Base-by-base conservation (phyloP, 176 grass and related monocot genomes). In the Triticum turgidum region DNA sequence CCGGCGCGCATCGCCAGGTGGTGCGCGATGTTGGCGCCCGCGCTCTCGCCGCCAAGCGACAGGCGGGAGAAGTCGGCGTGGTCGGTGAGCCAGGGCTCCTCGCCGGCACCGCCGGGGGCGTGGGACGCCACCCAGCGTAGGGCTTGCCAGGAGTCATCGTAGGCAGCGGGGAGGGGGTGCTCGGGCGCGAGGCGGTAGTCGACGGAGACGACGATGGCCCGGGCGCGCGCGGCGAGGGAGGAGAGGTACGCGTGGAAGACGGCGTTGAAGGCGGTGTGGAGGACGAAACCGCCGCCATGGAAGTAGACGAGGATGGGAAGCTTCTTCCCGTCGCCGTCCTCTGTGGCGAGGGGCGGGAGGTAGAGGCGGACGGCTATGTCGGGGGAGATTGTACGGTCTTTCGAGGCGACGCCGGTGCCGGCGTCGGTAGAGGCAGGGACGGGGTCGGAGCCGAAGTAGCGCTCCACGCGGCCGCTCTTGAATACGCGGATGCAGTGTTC, bases 141-240 rank as follows among this genome's bases (percentile, higher is more conserved):
- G 0, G 92, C 92, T 25, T 5, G 22, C 80, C 81, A 94, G 14
- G 89, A 83, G 80, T 87, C 84, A 0, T 87, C 84, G 80, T 90
- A 93, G 13, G 91, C 93, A 7, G 80, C 86, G 5, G 95, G 95
- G 80, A 98, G 61, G 11, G 79, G 87, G 87, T 98, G 89, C 76
- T 98, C 93, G 0, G 92, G 93, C 20, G 92, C 89, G 22, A 97
- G 89, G 41, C 93, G 95, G 83, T 93, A 97, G 51, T 97, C 91
- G 18, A 85, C 65, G 47, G 95, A 90, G 63, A 90, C 87, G 62
- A 82, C 54, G 77, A 96, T 14, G n/a, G 90, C 89, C 5, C 69
- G 18, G 14, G 87, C 29, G 11, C 61, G 87, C 49, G 91, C 77
- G 12, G 86, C 89, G 79, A 96, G 82, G 45, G 89, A 88, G 35